Percentiles rank a stretch among this genome's conserved stretches.
Evolutionary conservation across 495 filamentous ascomycete species (phyloP).

Genomic region (Hyaloscypha hepaticicola): DNA sequence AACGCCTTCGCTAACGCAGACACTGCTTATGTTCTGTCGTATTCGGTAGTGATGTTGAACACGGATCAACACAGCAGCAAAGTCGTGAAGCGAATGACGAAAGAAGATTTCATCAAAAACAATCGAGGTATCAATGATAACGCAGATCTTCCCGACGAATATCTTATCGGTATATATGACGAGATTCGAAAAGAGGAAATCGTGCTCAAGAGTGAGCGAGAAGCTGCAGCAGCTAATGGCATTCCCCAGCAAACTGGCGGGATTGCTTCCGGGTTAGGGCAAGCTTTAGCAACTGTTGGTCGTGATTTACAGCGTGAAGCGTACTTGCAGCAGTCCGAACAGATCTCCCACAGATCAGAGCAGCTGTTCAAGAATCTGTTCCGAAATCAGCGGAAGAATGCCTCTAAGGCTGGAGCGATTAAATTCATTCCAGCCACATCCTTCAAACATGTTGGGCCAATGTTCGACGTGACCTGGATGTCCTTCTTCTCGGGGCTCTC

Average conservation of each 20-base stretch:
- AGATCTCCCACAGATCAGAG: conserved; percentile 65
- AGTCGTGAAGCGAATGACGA: conserved; percentile 84
- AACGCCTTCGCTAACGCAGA: conserved; percentile 98
- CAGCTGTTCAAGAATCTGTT: conserved; percentile 91
- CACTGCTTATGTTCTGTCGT: conserved; percentile 92
- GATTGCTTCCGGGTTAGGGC: conserved; percentile 81
- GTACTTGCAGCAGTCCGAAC: conserved; percentile 89
- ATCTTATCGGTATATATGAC: conserved; percentile 83
- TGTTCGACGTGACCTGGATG: conserved; percentile 99
- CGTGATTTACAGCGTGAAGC: conserved; percentile 91
- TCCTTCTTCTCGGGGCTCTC: conserved; percentile 93
- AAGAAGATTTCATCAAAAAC: conserved; percentile 97
- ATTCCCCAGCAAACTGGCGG: conserved; percentile 60
- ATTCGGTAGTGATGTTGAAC: conserved; percentile 96
- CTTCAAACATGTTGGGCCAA: conserved; percentile 91
- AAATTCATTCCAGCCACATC: conserved; percentile 91
- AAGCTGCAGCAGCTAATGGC: conserved; percentile 75
- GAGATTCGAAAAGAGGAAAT: conserved; percentile 93
- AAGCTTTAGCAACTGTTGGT: conserved; percentile 85
- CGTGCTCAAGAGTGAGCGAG: conserved; percentile 87
- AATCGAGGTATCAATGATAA: conserved; percentile 98
- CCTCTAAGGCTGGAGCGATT: conserved; percentile 62
- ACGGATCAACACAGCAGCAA: conserved; percentile 92
- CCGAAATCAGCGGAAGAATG: conserved; percentile 75
- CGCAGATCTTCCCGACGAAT: conserved; percentile 89